A percentile compares a stretch with the other conserved stretches of the same genome.
Evolutionary conservation across 768 basidiomycete genomes (phyloP).

Genomic region (Agaricus bisporus): DNA sequence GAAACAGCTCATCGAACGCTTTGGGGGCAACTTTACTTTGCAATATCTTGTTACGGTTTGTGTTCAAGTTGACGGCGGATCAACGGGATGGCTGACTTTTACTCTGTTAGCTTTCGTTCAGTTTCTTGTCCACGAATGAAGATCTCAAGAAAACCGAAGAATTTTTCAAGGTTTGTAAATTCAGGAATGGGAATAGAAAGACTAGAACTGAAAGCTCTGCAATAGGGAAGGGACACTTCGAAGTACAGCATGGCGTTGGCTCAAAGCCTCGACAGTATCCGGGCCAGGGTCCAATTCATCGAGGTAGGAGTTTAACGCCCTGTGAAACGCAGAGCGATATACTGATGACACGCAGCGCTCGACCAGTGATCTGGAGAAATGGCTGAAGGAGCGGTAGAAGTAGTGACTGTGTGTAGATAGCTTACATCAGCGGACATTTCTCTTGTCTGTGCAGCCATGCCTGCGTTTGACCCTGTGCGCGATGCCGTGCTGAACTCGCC

Average conservation of each 20-base stretch:
- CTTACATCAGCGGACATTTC: slow-evolving; percentile 20
- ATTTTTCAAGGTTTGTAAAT: slow-evolving; percentile 66
- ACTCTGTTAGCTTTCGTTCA: slow-evolving; percentile 26
- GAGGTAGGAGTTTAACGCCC: slow-evolving; percentile 33
- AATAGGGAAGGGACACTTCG: slow-evolving; percentile 59
- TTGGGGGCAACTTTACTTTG: slow-evolving; percentile 63
- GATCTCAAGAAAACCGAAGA: slow-evolving; percentile 57
- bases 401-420: background rate
- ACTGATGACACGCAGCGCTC: slow-evolving; percentile 38
- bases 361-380: slow-evolving; percentile 45
- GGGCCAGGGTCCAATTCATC: slow-evolving; percentile 54
- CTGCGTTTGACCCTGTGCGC: slow-evolving; percentile 81
- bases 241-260: slow-evolving; percentile 60
- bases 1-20: slow-evolving; percentile 55
- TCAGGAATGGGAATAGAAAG: slow-evolving; percentile 12
- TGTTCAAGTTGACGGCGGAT: background rate
- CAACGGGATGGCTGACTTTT: background rate
- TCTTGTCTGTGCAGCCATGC: slow-evolving; percentile 32
- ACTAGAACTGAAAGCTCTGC: slow-evolving; percentile 15
- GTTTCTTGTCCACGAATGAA: slow-evolving; percentile 52
- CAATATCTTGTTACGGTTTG: slow-evolving; percentile 47
- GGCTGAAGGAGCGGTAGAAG: slow-evolving; percentile 32
- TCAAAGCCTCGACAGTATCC: slow-evolving; percentile 66
- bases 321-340: background rate
- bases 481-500: slow-evolving; percentile 83